A percentile compares a stretch with the other conserved stretches of the same genome.
phyloP scores from a whole-genome alignment of 768 basidiomycete species.

The Naganishia randhawae region DNA sequence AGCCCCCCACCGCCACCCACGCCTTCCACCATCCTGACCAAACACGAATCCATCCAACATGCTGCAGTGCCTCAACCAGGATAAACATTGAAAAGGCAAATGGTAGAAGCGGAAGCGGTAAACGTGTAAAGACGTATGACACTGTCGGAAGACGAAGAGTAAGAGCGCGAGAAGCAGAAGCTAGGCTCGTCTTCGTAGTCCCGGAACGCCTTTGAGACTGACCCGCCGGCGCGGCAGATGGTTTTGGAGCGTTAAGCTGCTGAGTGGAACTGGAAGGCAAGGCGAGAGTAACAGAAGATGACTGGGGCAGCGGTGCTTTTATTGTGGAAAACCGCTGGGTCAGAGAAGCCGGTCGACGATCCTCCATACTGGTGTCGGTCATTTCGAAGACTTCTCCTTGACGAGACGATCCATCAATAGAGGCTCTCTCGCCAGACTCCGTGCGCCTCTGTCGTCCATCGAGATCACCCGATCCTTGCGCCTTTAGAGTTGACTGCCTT shows the following conservation, averaged over 20 bases:
- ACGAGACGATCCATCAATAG: neutral
- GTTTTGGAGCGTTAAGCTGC: neutral
- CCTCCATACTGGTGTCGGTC: neutral
- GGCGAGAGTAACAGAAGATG: neutral
- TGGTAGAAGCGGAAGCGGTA: conserved; percentile 77
- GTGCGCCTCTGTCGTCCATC: neutral
- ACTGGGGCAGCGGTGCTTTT: neutral
- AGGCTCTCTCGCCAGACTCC: conserved; percentile 1
- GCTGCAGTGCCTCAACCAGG: conserved; percentile 75
- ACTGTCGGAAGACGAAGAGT: conserved; percentile 63
- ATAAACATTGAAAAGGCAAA: conserved; percentile 96
- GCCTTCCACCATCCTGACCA: conserved; percentile 67
- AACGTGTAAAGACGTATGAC: conserved; percentile 55
- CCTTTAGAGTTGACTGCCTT: neutral
- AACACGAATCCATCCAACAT: conserved; percentile 81
- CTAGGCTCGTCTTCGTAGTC: neutral
- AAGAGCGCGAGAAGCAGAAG: conserved; percentile 1
- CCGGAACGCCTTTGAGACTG: neutral
- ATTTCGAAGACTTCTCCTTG: conserved; percentile 12
- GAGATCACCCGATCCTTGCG: conserved; percentile 25
- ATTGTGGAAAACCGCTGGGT: neutral
- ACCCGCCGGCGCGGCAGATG: neutral
- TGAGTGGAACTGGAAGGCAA: neutral
- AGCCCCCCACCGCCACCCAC: conserved; percentile 55
- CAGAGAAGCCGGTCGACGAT: neutral